Evolutionary conservation across 140 eudicot genomes (phyloP).

Genomic region (Ambrosia hybrid): DNA sequence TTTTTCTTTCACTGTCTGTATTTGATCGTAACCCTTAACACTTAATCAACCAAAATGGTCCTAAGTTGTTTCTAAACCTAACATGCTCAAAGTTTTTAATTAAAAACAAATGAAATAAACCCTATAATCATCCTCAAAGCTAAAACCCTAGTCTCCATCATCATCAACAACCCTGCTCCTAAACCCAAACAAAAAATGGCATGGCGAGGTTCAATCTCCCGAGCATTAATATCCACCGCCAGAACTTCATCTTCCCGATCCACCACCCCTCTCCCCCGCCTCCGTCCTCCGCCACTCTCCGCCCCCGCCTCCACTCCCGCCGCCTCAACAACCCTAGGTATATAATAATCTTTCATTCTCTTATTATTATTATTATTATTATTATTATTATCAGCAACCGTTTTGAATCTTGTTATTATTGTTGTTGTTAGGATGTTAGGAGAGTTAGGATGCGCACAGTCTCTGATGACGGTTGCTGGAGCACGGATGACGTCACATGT

Average conservation of each 20-base stretch:
- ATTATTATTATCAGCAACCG: background rate
- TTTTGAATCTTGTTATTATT: background rate
- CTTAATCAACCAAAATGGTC: too few relatives aligned
- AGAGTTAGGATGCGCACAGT: conserved; percentile 69
- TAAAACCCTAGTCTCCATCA: conserved; percentile 36
- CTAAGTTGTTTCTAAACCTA: too few relatives aligned
- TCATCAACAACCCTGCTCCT: background rate
- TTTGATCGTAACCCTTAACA: too few relatives aligned
- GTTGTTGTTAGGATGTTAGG: conserved; percentile 61
- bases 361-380: too few relatives aligned
- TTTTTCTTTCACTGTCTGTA: too few relatives aligned
- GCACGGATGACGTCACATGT: conserved; percentile 65
- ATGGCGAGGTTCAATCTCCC: conserved; percentile 79
- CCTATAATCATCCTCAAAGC: conserved; percentile 20
- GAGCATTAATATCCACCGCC: conserved; percentile 69
- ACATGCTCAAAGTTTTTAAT: too few relatives aligned
- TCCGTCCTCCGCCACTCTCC: conserved; percentile 50
- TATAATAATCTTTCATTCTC: background rate
- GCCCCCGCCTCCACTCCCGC: conserved; percentile 56
- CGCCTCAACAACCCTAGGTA: conserved; percentile 77
- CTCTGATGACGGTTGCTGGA: conserved; percentile 69
- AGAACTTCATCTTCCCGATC: conserved; percentile 67
- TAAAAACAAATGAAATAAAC: conserved; percentile 20
- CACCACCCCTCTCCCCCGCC: conserved; percentile 50
- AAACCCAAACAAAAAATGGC: conserved; percentile 52